A percentile compares a stretch with the other conserved stretches of the same genome.
Conservation (phyloP, 805 yeast genomes). For the Lachancea cidri region DNA sequence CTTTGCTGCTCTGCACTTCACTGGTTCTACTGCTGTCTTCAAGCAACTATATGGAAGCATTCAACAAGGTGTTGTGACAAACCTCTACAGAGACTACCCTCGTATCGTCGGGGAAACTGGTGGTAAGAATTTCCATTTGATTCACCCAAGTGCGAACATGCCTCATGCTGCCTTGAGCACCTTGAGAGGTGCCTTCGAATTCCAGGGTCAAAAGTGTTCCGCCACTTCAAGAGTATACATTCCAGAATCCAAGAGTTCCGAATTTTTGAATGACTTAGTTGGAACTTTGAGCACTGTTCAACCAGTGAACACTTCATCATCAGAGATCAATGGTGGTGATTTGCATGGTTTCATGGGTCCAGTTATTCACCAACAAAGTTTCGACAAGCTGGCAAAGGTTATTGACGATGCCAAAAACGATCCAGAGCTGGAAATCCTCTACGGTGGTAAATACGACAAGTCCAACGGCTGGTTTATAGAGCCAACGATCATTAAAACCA, state of each 20-base stretch:
- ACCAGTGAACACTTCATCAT: constrained; percentile 53
- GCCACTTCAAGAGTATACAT: constrained; percentile 90
- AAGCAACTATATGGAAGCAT: constrained; percentile 71
- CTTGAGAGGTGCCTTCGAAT: constrained; percentile 93
- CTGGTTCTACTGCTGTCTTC: constrained; percentile 92
- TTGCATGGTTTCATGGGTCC: constrained; percentile 86
- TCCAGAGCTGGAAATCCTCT: constrained; percentile 65
- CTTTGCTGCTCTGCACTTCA: constrained; percentile 87
- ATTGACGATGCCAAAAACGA: constrained; percentile 69
- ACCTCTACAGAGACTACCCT: constrained; percentile 82
- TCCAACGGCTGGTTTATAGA: constrained; percentile 73
- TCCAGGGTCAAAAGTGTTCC: constrained; percentile 97
- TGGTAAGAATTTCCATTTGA: constrained; percentile 93
- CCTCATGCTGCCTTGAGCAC: constrained; percentile 86
- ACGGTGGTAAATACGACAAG: constrained; percentile 75
- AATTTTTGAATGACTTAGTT: constrained; percentile 57
- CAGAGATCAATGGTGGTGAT: constrained; percentile 42
- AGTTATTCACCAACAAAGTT: constrained; percentile 88
- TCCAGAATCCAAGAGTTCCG: constrained; percentile 69
- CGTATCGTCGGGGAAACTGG: constrained; percentile 98
- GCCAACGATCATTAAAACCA: constrained; percentile 79
- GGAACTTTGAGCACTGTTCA: constrained; percentile 44
- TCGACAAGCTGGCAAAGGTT: constrained; percentile 64
- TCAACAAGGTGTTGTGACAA: constrained; percentile 65
- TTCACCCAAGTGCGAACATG: constrained; percentile 73